A percentile compares a stretch with the other conserved stretches of the same genome.
phyloP scores from a whole-genome alignment of 106 monocot species.

The Dendrobium catenatum region DNA sequence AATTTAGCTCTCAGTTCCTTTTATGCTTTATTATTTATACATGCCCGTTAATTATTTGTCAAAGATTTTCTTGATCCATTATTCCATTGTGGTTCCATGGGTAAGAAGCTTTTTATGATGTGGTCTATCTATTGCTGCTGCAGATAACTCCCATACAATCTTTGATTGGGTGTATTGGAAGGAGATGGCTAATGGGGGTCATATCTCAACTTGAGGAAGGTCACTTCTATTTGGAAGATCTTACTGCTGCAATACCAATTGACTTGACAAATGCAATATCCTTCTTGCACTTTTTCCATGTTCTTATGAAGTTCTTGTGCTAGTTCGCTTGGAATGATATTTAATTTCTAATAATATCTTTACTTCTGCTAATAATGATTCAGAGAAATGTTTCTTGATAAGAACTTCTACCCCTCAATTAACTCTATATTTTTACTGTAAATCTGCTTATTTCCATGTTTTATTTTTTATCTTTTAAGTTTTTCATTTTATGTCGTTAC shows the following conservation, averaged over 20 bases:
- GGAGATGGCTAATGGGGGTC: constrained; percentile 92
- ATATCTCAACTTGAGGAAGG: constrained; percentile 97
- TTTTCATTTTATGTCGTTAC: neutral
- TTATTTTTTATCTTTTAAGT: neutral
- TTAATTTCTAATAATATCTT: neutral
- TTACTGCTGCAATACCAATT: constrained; percentile 80
- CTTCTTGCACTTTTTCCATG: constrained; percentile 22
- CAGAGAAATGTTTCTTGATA: neutral
- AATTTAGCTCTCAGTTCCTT: neutral
- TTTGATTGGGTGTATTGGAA: constrained; percentile 76
- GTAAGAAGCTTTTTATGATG: neutral
- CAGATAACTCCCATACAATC: constrained; percentile 93
- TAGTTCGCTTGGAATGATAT: neutral
- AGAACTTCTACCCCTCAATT: neutral
- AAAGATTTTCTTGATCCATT: neutral
- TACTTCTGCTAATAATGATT: neutral
- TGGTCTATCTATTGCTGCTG: constrained; percentile 5
- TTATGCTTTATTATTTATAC: neutral
- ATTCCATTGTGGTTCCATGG: neutral
- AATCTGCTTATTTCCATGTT: neutral
- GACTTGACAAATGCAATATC: constrained; percentile 95
- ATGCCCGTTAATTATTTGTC: neutral
- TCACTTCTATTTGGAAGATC: constrained; percentile 89
- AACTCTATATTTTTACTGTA: neutral
- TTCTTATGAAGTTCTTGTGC: neutral